Conservation (phyloP, 2,329 filamentous ascomycete species). For the Botrytis tulipae region DNA sequence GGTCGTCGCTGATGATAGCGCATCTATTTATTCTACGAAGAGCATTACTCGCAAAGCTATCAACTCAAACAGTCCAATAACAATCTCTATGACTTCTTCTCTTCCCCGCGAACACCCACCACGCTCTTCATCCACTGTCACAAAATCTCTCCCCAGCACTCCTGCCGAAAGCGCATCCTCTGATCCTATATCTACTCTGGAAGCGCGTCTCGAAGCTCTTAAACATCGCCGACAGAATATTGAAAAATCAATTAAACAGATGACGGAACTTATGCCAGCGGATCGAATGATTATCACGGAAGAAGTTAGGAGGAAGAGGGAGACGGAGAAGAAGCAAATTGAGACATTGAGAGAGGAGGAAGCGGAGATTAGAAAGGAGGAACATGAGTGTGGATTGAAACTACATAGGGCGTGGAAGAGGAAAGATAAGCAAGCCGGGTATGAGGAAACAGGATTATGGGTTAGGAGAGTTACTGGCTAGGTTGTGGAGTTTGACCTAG, state of each 20-base stretch:
- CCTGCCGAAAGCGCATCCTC: constrained; percentile 60
- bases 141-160: constrained; percentile 58
- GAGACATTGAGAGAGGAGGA: constrained; percentile 64
- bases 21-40: constrained; percentile 20
- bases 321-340: constrained; percentile 61
- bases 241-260: constrained; percentile 68
- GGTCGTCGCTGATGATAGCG: constrained; percentile 19
- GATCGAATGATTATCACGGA: constrained; percentile 66
- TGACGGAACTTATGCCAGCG: constrained; percentile 74
- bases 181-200: constrained; percentile 65
- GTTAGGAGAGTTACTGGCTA: constrained; percentile 71
- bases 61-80: constrained; percentile 30
- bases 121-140: constrained; percentile 17
- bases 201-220: constrained; percentile 64
- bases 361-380: constrained; percentile 70
- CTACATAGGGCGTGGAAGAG: constrained; percentile 74
- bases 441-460: constrained; percentile 71
- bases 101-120: constrained; percentile 1
- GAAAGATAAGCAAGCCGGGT: constrained; percentile 63
- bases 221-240: constrained; percentile 69
- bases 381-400: constrained; percentile 75
- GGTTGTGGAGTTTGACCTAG: too few relatives aligned
- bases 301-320: constrained; percentile 58
- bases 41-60: constrained; percentile 34
- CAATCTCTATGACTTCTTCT: constrained; percentile 34